Evolutionary conservation across 139 green algal species (phyloP), one percentile per base, ranked within the genome.

Genomic region (Eudorina sp.): DNA sequence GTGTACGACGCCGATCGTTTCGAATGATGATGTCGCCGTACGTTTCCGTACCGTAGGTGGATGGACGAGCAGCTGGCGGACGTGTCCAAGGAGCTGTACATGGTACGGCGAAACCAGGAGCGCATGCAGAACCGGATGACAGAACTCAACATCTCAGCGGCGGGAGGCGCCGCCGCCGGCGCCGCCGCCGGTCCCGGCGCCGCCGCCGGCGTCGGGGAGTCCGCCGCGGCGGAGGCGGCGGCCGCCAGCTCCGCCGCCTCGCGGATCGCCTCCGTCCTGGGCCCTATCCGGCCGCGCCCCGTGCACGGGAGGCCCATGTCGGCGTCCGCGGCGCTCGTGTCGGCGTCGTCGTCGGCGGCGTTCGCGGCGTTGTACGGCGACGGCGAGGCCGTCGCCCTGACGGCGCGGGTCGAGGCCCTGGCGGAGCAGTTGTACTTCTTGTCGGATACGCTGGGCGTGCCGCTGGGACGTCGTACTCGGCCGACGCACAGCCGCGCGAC

Each of bases 41-140:
- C 66, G 45, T 18, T 43, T 19, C 0, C 2, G 31, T 18, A 16
- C 21, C 64, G 31, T 45, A 86, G 79, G 13, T 87, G 81, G 81
- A 66, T 87, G 81, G 81, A 87, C 81, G 81, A 87, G 81, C 81
- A 87, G 81, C 45, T 87, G 19, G 16, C 45, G 0, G 81, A 68
- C 6, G 34, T 87, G 64, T 43, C 31, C 2, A 69, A 51, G 3
- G 81, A 87, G 45, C 16, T 87, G 43, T 43, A 34, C 14, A 46
- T 68, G 0, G 23, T 87, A 45, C 80, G 80, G 21, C 80, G 78
- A 8, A 60, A 25, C 41, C 21, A 40, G 29, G 60, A 76, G 34
- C 40, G 27, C 31, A 38, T 75, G 53, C 40, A 62, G 41, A n/a
- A 43, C 14, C 29, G 7, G 34, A 48, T 86, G 60, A 38, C 58